A percentile compares a stretch with the other conserved stretches of the same genome.
phyloP scores from a whole-genome alignment of 169 alveolate genomes.

The Plasmodium fragile region DNA sequence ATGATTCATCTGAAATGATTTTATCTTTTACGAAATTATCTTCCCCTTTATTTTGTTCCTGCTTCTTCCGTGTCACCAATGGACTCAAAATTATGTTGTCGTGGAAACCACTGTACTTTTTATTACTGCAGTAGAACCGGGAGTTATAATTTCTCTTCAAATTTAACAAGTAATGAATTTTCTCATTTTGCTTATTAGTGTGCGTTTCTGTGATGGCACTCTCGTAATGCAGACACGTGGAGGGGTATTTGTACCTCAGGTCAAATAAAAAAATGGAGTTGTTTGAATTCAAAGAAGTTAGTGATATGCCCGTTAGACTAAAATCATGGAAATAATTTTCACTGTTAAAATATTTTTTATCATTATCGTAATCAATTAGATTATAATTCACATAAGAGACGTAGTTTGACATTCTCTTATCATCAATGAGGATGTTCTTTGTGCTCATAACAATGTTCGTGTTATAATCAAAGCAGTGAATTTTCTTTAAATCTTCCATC shows the following conservation, averaged over 20 bases:
- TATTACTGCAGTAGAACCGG: conserved; percentile 1
- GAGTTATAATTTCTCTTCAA: conserved; percentile 53
- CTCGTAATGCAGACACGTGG: conserved; percentile 67
- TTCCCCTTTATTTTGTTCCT: not conserved
- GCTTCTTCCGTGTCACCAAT: not conserved
- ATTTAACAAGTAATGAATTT: conserved; percentile 15
- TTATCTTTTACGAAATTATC: conserved; percentile 22
- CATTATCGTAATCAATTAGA: conserved; percentile 62
- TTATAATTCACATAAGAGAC: conserved; percentile 59
- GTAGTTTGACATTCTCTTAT: conserved; percentile 38
- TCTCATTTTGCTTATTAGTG: conserved; percentile 1
- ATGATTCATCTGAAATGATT: conserved; percentile 65
- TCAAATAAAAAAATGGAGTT: conserved; percentile 68
- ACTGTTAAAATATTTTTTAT: conserved; percentile 55
- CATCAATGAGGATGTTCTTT: conserved; percentile 67
- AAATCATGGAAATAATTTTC: conserved; percentile 42
- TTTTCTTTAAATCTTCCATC: conserved; percentile 60
- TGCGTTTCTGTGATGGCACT: conserved; percentile 32
- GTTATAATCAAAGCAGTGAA: conserved; percentile 29
- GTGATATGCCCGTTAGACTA: conserved; percentile 57
- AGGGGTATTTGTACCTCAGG: conserved; percentile 56
- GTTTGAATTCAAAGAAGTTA: conserved; percentile 58
- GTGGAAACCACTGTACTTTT: conserved; percentile 53
- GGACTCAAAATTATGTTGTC: conserved; percentile 63
- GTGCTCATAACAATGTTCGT: conserved; percentile 59